Evolutionary conservation across 225 moss, liverwort and hornwort genomes (phyloP), one percentile per base, ranked within the genome.

Genomic region (Asterella californica): DNA sequence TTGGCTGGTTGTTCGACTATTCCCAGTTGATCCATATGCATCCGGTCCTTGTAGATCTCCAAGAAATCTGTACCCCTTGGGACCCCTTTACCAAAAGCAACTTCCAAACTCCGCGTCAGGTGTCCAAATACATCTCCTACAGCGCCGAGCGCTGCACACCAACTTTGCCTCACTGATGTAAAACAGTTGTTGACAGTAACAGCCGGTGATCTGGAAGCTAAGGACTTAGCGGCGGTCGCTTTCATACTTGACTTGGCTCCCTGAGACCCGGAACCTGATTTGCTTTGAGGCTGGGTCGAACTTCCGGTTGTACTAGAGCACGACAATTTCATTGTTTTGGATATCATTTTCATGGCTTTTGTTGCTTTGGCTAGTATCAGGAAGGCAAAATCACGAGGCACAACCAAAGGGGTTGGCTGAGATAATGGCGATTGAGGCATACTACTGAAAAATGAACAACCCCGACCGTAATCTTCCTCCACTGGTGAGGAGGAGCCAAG

Each of bases 91-190:
- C 77, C 77, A 62, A 77, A 38, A 38, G 77, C 77, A 63, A 61
- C 77, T 77, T 77, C 77, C 0, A 61, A 77, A 30, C 47, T 77
- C 36, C 77, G 61, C 52, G 77, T 77, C 27, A 77, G 77, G 77
- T 77, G 77, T 22, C 77, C 77, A 42, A 77, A 77, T 77, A 77
- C 77, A 63, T 77, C 77, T 65, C 77, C 77, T 42, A 77, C 42
- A 29, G 77, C 77, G 19, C 77, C 77, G 25, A 77, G 38, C 11
- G 77, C 77, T 63, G 59, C 77, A 77, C 77, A 77, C 77, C 77
- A 77, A 24, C 77, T 77, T 55, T 77, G 77, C 36, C 77, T 77
- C 14, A 77, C 77, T 77, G 77, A 77, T 38, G 77, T 61, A 63
- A 77, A 77, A 63, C 61, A 63, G 34, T 77, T 60, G 29, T 37